Base-by-base conservation (phyloP, 495 filamentous ascomycete species). In the Aspergillus campestris region DNA sequence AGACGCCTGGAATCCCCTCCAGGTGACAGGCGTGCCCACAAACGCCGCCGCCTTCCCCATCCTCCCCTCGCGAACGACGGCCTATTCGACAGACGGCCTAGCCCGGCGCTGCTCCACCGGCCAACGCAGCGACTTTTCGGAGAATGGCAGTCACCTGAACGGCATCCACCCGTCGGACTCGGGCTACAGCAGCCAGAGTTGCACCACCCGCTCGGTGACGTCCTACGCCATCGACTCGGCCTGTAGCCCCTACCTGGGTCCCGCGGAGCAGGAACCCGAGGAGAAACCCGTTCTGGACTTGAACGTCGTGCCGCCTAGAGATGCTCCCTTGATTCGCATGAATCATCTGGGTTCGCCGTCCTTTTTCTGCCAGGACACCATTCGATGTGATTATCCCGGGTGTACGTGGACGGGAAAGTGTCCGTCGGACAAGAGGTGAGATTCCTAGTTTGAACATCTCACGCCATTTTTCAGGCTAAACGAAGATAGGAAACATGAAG, bases 401-500 rank as follows among this genome's bases (percentile, higher is more conserved):
- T 70, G 66, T 33, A 36, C 41, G 8, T 70, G 66, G 66, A 56
- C 59, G 15, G 66, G 66, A 6, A 70, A 68, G 40, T 70, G 66
- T 37, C 64, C 61, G 2, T 70, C 66, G 1, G 66, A 70, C 44
- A 68, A 67, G 45, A 65, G 61, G 66, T 67, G 40, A 33, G 51
- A 10, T 42, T 34, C 10, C 11, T 40, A 7, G 0, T 38, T 14
- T 31, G 42, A 15, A 33, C 47, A 6, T 6, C 8, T 13, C 28
- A 24, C 31, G 12, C 1, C 34, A 24, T 33, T 7, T 6, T 38
- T 0, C 8, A n/a, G 11, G 37, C 42, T 53, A 34, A 53, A 44
- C 33, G 24, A 5, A 3, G 37, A 7, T 59, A 94, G 89, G 51
- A 95, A 95, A 68, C 89, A 95, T 58, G 67, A 79, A 40, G 78